Evolutionary conservation across 2,329 filamentous ascomycete genomes (phyloP), one percentile per base, ranked within the genome.

Genomic region (Lasiodiplodia hormozganensis): DNA sequence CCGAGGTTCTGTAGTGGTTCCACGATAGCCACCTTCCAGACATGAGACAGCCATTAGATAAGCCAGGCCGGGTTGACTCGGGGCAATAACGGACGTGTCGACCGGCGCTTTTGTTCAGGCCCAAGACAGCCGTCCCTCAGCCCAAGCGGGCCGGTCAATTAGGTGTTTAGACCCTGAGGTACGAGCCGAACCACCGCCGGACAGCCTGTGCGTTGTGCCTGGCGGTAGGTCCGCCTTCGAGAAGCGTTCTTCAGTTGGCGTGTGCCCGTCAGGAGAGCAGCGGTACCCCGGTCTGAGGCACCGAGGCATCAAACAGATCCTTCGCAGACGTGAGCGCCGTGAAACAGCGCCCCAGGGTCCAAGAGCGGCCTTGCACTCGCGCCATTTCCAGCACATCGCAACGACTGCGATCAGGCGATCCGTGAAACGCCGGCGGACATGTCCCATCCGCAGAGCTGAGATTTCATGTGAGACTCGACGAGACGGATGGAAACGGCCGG

Each of bases 251-350:
- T 47, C n/a, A 38, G 60, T 25, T 52, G 60, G 60, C 60, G 52
- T 64, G 60, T 64, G 60, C 60, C 60, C 31, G n/a, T 64, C 60
- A 64, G 60, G 60, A 64, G 60, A 38, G 43, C 60, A 52, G 31
- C 43, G 47, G 25, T 14, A 52, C 25, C 60, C 28, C 18, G 31
- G 43, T 18, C 38, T 64, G 47, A 38, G 28, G 16, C 25, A 16
- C 23, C 16, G 40, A 51, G 40, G 58, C 58, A 18, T 36, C 40
- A 28, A 51, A 31, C 25, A 7, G 21, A 6, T 18, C 25, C 18
- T 36, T 18, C 40, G 34, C 25, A 31, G 25, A 28, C 16, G 28
- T 51, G 40, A 34, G 43, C 23, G 31, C 38, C 36, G 36, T 43
- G 58, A 62, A 62, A 62, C 58, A 34, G 31, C 12, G 58, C 40